A percentile compares a stretch with the other conserved stretches of the same genome.
Conservation (phyloP, 2,329 filamentous ascomycete genomes). For the Xylariaceae sp. region DNA sequence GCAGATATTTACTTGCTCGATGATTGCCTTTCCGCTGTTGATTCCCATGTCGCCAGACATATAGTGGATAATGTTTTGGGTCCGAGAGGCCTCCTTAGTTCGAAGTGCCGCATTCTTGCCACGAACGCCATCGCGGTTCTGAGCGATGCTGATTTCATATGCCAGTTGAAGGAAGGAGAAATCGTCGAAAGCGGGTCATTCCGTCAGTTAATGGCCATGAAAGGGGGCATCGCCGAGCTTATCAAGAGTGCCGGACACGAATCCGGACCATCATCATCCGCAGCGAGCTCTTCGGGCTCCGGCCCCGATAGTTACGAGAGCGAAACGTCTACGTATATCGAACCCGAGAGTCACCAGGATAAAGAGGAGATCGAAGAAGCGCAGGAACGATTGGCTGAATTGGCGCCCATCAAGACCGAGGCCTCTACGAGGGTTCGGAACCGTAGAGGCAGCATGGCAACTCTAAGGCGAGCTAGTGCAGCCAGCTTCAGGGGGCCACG, state of each 20-base stretch:
- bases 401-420: constrained; percentile 65
- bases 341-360: constrained; percentile 46
- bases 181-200: constrained; percentile 87
- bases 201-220: constrained; percentile 85
- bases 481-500: constrained; percentile 83
- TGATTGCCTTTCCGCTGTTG: constrained; percentile 92
- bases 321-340: constrained; percentile 54
- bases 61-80: constrained; percentile 93
- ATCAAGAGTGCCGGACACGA: constrained; percentile 69
- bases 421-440: constrained; percentile 46
- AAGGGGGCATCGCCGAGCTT: constrained; percentile 79
- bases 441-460: constrained; percentile 66
- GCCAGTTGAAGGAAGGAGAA: constrained; percentile 73
- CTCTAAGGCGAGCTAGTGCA: constrained; percentile 82
- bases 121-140: constrained; percentile 94
- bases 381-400: constrained; percentile 68
- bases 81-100: constrained; percentile 69
- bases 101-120: constrained; percentile 86
- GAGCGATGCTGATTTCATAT: constrained; percentile 83
- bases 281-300: constrained; percentile 24
- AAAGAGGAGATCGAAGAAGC: constrained; percentile 69
- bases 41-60: constrained; percentile 93
- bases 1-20: constrained; percentile 96
- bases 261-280: constrained; percentile 36
- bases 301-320: constrained; percentile 46